These are phyloP conservation scores for Phytophthora constricta DNA, from an alignment of 352 stramenopile species.

Conservation along the genomic window DNA sequence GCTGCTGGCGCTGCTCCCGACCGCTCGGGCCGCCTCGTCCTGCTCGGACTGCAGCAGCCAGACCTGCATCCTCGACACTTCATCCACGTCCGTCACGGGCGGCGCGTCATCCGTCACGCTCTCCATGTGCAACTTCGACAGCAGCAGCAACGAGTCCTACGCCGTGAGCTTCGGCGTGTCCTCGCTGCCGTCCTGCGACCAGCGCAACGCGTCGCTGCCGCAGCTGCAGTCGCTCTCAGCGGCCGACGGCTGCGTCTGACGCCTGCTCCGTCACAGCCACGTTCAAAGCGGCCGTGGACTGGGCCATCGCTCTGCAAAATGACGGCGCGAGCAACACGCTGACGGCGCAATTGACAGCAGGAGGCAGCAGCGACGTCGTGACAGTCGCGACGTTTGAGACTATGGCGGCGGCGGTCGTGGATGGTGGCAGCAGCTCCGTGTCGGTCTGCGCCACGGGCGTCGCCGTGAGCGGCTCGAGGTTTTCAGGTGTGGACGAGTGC, in stretches of 20 bases:
- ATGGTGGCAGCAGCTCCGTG: conserved; percentile 22
- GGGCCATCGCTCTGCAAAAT: conserved; percentile 65
- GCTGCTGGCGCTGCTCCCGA: conserved; percentile 6
- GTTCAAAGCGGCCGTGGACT: conserved; percentile 65
- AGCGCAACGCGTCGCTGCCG: conserved; percentile 45
- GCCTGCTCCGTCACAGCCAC: conserved; percentile 60
- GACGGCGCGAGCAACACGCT: conserved; percentile 48
- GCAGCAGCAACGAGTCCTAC: conserved; percentile 34
- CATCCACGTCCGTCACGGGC: conserved; percentile 36
- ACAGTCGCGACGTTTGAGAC: conserved; percentile 52
- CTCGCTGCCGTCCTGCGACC: conserved; percentile 56
- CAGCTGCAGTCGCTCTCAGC: conserved; percentile 41
- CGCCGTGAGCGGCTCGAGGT: conserved; percentile 50
- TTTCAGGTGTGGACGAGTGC: conserved; percentile 61
- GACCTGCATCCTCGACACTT: conserved; percentile 66
- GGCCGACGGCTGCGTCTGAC: conserved; percentile 45
- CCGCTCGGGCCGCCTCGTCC: conserved; percentile 36
- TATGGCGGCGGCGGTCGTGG: conserved; percentile 43
- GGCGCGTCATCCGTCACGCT: conserved; percentile 52
- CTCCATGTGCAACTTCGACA: conserved; percentile 78
- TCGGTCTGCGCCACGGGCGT: conserved; percentile 64
- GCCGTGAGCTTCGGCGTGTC: conserved; percentile 54
- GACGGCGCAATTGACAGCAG: conserved; percentile 52
- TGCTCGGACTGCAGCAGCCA: conserved; percentile 63
- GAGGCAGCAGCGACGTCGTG: conserved; percentile 49